Evolutionary conservation across 2,329 filamentous ascomycete genomes (phyloP).

Genomic region (Dichotomopilus funicola): DNA sequence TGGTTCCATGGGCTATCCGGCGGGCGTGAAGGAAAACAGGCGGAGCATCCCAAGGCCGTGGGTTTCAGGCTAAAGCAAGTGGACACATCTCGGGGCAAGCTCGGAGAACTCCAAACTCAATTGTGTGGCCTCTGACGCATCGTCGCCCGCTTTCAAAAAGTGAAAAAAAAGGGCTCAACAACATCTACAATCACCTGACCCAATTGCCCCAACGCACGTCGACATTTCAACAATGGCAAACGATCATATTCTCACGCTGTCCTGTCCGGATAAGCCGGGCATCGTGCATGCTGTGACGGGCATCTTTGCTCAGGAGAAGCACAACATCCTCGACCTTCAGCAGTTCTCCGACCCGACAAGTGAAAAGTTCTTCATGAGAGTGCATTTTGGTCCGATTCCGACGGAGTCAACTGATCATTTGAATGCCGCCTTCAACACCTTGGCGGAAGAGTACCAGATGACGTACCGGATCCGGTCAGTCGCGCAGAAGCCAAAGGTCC

Average conservation of each 20-base stretch:
- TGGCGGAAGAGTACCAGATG: slow-evolving; percentile 60
- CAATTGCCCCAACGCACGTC: background rate
- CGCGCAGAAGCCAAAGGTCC: slow-evolving; percentile 63
- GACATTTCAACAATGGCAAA: slow-evolving; percentile 34
- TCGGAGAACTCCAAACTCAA: background rate
- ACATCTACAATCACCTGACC: background rate
- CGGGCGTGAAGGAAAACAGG: background rate
- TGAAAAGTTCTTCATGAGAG: slow-evolving; percentile 80
- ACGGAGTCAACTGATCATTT: slow-evolving; percentile 47
- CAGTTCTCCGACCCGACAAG: slow-evolving; percentile 74
- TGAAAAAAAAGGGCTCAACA: background rate
- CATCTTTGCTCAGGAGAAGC: slow-evolving; percentile 62
- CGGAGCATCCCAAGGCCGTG: background rate
- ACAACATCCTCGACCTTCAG: slow-evolving; percentile 80
- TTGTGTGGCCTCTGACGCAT: background rate
- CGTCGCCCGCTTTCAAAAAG: background rate
- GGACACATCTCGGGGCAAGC: background rate
- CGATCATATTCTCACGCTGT: slow-evolving; percentile 71
- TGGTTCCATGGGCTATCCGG: too few relatives aligned
- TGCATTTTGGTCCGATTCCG: slow-evolving; percentile 64
- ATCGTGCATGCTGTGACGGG: slow-evolving; percentile 81
- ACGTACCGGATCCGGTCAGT: slow-evolving; percentile 64
- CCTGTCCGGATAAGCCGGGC: slow-evolving; percentile 76
- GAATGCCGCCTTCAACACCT: slow-evolving; percentile 48
- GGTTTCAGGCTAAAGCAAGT: slow-evolving; percentile 1